These are phyloP conservation scores for Apium graveolens DNA, from an alignment of 129 eudicot species.

Conservation along the genomic window DNA sequence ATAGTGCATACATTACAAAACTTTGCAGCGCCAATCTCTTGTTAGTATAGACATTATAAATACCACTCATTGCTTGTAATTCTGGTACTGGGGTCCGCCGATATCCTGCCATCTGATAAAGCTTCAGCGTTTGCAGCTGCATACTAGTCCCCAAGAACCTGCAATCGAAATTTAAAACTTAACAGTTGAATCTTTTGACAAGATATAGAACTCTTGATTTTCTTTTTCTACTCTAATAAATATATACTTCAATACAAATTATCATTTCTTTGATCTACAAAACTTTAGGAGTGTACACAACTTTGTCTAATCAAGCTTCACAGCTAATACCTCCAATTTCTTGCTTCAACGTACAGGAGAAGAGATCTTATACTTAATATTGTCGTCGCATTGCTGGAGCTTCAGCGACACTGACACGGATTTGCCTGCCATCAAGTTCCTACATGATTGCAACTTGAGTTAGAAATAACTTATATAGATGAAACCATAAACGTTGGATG, in stretches of 20 bases:
- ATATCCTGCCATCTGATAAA: conserved; percentile 6
- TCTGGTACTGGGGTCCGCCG: conserved; percentile 12
- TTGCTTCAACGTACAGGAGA: conserved; percentile 1
- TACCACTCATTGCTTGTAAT: conserved; percentile 9
- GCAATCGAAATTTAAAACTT: background rate
- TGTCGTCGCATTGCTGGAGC: conserved; percentile 53
- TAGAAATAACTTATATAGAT: background rate
- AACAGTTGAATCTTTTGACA: background rate
- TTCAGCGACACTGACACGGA: conserved; percentile 84
- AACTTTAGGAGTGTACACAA: background rate
- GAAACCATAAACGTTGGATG: background rate
- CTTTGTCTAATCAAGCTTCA: background rate
- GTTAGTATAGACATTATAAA: conserved; percentile 20
- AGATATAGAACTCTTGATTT: background rate
- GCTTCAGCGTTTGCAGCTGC: background rate
- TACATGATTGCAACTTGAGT: conserved; percentile 16
- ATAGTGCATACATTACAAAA: conserved; percentile 37
- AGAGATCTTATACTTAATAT: conserved; percentile 23
- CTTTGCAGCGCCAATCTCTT: conserved; percentile 6
- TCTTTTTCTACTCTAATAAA: background rate
- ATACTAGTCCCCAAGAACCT: background rate
- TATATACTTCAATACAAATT: background rate
- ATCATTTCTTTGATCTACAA: background rate
- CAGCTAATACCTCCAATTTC: conserved; percentile 4
- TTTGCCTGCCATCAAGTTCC: conserved; percentile 84